Percentiles rank a stretch among this genome's conserved stretches.
Evolutionary conservation across 2,329 filamentous ascomycete species (phyloP).

Genomic region (Talaromyces verruculosus): DNA sequence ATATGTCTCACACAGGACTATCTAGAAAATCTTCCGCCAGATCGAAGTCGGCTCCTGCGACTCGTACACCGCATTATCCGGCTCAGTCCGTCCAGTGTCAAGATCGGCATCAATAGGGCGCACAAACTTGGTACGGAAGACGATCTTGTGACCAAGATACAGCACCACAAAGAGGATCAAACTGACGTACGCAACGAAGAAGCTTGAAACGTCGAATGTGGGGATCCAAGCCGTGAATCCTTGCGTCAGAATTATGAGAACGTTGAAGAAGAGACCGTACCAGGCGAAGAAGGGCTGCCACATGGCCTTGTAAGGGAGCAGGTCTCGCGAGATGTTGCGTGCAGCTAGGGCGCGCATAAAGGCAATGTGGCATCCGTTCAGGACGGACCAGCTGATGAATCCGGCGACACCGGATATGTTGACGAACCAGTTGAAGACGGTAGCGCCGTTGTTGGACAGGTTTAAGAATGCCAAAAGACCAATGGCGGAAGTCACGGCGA

Average conservation of each 20-base stretch:
- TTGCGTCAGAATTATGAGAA: conserved; percentile 65
- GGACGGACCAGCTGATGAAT: conserved; percentile 64
- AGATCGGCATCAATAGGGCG: conserved; percentile 44
- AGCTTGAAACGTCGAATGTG: conserved; percentile 52
- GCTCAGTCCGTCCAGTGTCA: conserved; percentile 40
- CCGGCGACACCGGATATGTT: conserved; percentile 69
- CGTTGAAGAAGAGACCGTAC: conserved; percentile 66
- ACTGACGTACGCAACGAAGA: conserved; percentile 65
- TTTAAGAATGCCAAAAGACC: conserved; percentile 69
- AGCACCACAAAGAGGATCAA: conserved; percentile 60
- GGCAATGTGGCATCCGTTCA: conserved; percentile 59
- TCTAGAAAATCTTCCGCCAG: conserved; percentile 29
- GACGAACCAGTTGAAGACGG: conserved; percentile 71
- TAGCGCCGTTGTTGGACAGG: conserved; percentile 53
- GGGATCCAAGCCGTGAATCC: conserved; percentile 68
- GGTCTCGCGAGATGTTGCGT: conserved; percentile 58
- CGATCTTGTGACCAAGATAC: conserved; percentile 54
- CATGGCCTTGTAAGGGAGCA: conserved; percentile 61
- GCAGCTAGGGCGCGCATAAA: conserved; percentile 62
- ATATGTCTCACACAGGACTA: neutral
- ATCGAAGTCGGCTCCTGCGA: conserved; percentile 33
- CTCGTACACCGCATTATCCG: conserved; percentile 39
- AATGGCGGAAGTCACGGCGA: conserved; percentile 58
- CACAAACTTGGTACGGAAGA: conserved; percentile 46
- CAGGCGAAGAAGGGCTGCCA: conserved; percentile 64